These are phyloP conservation scores for Phoma herbarum DNA, from an alignment of 2,329 filamentous ascomycete genomes.

Conservation along the genomic window DNA sequence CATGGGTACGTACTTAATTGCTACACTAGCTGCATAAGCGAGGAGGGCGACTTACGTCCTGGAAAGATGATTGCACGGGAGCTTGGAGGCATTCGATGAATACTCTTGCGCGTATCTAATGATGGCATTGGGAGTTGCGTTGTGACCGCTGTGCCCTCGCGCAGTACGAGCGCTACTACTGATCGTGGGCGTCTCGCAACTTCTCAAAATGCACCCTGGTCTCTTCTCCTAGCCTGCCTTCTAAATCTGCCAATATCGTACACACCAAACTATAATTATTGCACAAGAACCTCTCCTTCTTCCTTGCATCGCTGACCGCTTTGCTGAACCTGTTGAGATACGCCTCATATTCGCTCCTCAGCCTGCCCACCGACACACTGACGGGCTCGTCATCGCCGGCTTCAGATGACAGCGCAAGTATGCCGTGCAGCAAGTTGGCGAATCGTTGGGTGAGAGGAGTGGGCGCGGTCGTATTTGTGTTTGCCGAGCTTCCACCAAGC, in stretches of 20 bases:
- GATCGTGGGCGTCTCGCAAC: conserved; percentile 56
- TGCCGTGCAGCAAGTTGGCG: conserved; percentile 87
- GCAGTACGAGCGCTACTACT: conserved; percentile 11
- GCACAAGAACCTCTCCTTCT: conserved; percentile 85
- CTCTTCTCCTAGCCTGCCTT: conserved; percentile 77
- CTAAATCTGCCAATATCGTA: conserved; percentile 80
- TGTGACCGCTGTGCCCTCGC: too few species aligned
- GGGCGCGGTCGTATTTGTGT: conserved; percentile 76
- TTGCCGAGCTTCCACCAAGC: conserved; percentile 51
- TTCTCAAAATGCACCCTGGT: conserved; percentile 78
- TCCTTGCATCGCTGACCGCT: conserved; percentile 77
- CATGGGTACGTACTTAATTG: too few species aligned
- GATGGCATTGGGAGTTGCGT: too few species aligned
- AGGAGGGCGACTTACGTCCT: too few species aligned
- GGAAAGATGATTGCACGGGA: not conserved
- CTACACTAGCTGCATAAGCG: too few species aligned
- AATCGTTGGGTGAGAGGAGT: conserved; percentile 96
- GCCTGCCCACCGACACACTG: conserved; percentile 76
- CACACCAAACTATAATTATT: conserved; percentile 97
- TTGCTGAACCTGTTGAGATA: conserved; percentile 83
- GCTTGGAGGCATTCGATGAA: not conserved
- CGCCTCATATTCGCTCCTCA: conserved; percentile 82
- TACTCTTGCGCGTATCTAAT: not conserved
- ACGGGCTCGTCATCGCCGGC: conserved; percentile 95
- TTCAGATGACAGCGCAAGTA: conserved; percentile 84